Conservation (phyloP, 441 rosid genomes). For the Gossypium lobatum region DNA sequence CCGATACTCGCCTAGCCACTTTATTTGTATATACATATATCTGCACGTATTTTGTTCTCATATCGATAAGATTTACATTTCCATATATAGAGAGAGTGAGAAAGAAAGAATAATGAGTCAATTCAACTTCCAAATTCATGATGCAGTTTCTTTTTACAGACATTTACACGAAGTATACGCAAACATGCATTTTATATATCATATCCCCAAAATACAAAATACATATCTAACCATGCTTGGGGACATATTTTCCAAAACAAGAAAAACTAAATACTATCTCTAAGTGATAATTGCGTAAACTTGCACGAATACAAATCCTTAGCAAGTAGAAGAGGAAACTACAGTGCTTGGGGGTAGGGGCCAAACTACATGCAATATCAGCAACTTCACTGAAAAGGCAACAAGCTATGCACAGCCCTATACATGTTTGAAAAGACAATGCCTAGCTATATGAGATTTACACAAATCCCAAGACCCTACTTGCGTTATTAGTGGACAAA, state of each 20-base stretch:
- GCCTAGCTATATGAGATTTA: not conserved
- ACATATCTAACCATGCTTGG: not conserved
- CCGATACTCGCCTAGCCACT: too few relatives aligned
- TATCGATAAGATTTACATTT: too few relatives aligned
- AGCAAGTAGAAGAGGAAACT: not conserved
- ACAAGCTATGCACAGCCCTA: not conserved
- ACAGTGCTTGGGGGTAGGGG: not conserved
- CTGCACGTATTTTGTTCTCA: too few relatives aligned
- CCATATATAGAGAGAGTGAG: too few relatives aligned
- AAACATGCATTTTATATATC: not conserved
- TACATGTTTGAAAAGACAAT: not conserved
- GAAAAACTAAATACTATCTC: not conserved
- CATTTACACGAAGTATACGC: not conserved
- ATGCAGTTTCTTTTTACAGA: not conserved
- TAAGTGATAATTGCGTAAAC: not conserved
- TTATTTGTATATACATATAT: too few relatives aligned
- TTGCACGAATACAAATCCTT: not conserved
- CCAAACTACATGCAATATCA: not conserved
- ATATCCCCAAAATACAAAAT: not conserved
- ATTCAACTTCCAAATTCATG: not conserved
- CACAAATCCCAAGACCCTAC: not conserved
- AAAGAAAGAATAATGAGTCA: not conserved
- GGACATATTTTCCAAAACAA: not conserved
- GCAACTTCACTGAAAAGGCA: not conserved
- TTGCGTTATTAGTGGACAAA: not conserved